These are phyloP conservation scores for Botryotinia convoluta DNA, from an alignment of 2,329 filamentous ascomycete genomes.

Conservation along the genomic window DNA sequence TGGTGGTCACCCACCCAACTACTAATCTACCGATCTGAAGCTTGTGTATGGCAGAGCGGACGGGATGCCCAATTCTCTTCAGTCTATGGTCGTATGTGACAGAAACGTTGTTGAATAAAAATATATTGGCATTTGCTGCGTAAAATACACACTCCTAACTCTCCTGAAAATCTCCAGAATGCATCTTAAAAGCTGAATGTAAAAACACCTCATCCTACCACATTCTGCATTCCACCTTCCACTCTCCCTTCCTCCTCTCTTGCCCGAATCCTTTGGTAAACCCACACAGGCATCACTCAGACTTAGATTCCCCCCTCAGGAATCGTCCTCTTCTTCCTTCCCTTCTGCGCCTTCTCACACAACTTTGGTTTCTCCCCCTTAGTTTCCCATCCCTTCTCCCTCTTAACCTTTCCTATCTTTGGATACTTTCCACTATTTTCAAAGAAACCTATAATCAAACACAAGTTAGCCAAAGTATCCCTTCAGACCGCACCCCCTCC, in stretches of 20 bases:
- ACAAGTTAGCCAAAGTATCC: slow-evolving; percentile 52
- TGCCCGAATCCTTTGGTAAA: not conserved
- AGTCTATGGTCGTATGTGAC: not conserved
- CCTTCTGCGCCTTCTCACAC: slow-evolving; percentile 67
- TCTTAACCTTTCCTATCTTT: slow-evolving; percentile 71
- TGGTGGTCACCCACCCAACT: not conserved
- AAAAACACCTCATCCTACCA: not conserved
- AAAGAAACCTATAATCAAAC: slow-evolving; percentile 81
- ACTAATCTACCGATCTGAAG: not conserved
- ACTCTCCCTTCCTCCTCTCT: not conserved
- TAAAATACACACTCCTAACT: not conserved
- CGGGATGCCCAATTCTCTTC: not conserved
- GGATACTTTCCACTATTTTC: slow-evolving; percentile 75
- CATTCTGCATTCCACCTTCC: not conserved
- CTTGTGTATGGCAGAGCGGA: not conserved
- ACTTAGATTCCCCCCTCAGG: slow-evolving; percentile 35
- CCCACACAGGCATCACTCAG: not conserved
- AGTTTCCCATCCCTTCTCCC: slow-evolving; percentile 59
- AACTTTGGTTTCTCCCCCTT: slow-evolving; percentile 50
- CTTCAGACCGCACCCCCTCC: too few relatives aligned
- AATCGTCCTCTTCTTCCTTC: slow-evolving; percentile 48
- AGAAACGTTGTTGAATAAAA: accelerated
- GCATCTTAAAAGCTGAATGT: not conserved
- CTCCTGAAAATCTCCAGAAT: not conserved
- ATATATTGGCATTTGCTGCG: not conserved